These are phyloP conservation scores for Linaria vulgaris DNA, from an alignment of 257 asterid species.

Conservation along the genomic window DNA sequence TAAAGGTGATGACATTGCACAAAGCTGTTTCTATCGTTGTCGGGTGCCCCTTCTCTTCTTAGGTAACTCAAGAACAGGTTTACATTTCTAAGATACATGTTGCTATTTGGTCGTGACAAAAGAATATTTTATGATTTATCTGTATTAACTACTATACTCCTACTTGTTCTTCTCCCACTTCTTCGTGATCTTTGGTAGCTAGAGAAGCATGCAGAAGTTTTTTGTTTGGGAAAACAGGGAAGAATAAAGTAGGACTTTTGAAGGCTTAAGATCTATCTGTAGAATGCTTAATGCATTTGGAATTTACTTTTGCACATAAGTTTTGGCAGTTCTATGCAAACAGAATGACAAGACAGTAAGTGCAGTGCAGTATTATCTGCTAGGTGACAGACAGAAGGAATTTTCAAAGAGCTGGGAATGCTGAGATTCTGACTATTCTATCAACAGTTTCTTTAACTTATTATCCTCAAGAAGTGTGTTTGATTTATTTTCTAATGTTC, in stretches of 20 bases:
- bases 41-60: neutral
- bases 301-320: neutral
- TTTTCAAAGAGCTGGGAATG: neutral
- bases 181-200: neutral
- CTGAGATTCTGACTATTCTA: neutral
- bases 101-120: conserved; percentile 1
- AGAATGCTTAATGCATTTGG: neutral
- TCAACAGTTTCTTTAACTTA: conserved; percentile 5
- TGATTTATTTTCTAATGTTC: conserved; percentile 16
- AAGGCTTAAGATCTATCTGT: neutral
- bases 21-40: too few relatives aligned
- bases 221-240: neutral
- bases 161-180: neutral
- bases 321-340: neutral
- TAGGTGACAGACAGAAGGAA: neutral
- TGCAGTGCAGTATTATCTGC: neutral
- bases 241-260: neutral
- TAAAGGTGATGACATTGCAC: neutral
- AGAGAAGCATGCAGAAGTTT: neutral
- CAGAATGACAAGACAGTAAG: neutral
- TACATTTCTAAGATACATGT: neutral
- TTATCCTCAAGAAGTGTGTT: neutral
- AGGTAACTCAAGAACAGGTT: neutral
- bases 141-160: neutral
- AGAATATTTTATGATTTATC: neutral